Base-by-base conservation (phyloP, 2,329 filamentous ascomycete species). In the Sporothrix pseudoabietina region DNA sequence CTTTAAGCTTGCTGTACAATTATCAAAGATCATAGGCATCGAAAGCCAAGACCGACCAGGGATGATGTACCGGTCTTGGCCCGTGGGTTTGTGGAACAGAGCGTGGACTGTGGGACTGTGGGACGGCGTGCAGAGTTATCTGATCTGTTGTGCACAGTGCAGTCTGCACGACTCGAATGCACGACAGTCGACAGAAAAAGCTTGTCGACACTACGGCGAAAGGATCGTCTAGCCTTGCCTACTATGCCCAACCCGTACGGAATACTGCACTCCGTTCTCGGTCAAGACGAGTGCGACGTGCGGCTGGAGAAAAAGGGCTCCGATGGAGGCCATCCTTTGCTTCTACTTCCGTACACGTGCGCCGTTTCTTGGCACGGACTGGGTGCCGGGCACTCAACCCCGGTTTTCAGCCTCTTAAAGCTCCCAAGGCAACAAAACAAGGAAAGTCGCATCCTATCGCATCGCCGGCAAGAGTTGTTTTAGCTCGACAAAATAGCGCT, bases 121-220 rank as follows among this genome's bases (percentile, higher is more conserved):
- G 22, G 49, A n/a, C 19, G 54, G 54, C 12, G 55, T 32, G 19
- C 59, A 63, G 9, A 41, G 59, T 63, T 63, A 63, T 63, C 59
- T 41, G 59, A 63, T 63, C 59, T 59, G 30, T 32, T 59, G 55
- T 55, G 55, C 55, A 59, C 55, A 26, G 55, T 59, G 55, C 55
- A 57, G 10, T 52, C n/a, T 19, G 19, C 19, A 22, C 49, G 41
- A 44, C 4, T 44, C 41, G 12, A 14, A 10, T 47, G 44, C 44
- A 47, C 44, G 41, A 10, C 41, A 44, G 12, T 14, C 9, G 3
- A 44, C 41, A 12, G 12, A 10, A 44, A 44, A 44, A 44, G 41
- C 41, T 44, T 44, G 41, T 12, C 41, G 9, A 44, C n/a, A 22
- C 49, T 22, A 54, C 16, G 1, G 19, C 22, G 1, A 19, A 22